Evolutionary conservation across 2,329 filamentous ascomycete species (phyloP).

Genomic region (Simplicillium sp.): DNA sequence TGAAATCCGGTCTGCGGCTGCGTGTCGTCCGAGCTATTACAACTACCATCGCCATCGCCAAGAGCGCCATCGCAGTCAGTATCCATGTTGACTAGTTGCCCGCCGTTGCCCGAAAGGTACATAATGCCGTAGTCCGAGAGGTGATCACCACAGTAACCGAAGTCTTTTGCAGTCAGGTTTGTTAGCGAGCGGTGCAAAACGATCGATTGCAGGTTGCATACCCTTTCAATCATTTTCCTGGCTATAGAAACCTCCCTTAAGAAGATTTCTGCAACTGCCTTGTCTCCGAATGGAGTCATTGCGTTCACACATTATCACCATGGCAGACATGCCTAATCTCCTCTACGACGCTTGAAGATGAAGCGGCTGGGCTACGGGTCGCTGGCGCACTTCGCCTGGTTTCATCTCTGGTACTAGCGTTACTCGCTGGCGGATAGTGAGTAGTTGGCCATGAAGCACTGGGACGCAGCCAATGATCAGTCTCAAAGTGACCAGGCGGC

Average conservation of each 20-base stretch:
- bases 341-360: too few relatives aligned
- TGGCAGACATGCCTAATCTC: too few relatives aligned
- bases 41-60: slow-evolving; percentile 30
- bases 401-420: too few relatives aligned
- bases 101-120: slow-evolving; percentile 31
- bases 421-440: too few relatives aligned
- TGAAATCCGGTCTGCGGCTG: slow-evolving; percentile 35
- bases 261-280: slow-evolving; percentile 17
- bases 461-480: too few relatives aligned
- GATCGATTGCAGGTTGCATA: slow-evolving; percentile 1
- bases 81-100: slow-evolving; percentile 43
- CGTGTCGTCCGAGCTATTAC: slow-evolving; percentile 28
- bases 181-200: not conserved
- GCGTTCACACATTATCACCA: too few relatives aligned
- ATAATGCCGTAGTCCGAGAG: slow-evolving; percentile 27
- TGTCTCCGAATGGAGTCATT: slow-evolving; percentile 19
- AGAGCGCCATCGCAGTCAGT: slow-evolving; percentile 47
- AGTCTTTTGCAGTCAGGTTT: not conserved
- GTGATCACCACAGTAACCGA: slow-evolving; percentile 31
- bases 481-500: too few relatives aligned
- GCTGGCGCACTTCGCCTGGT: too few relatives aligned
- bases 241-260: slow-evolving; percentile 22
- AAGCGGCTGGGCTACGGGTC: too few relatives aligned
- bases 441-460: too few relatives aligned
- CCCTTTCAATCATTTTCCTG: slow-evolving; percentile 15